Base-by-base conservation (phyloP, 352 stramenopile species). In the Aphanomyces invadans region DNA sequence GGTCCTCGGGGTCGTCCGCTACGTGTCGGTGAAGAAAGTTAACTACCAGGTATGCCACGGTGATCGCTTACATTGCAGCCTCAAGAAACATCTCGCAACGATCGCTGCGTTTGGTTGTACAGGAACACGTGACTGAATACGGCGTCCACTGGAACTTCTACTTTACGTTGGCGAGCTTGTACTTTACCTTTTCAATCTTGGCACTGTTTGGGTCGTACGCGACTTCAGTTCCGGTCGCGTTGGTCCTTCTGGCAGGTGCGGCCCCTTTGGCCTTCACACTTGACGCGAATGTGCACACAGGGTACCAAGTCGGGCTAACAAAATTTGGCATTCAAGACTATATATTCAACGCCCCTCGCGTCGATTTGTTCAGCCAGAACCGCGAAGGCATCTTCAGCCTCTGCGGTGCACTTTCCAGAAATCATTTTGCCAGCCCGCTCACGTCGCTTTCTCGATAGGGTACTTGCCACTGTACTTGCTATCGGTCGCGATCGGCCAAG, bases 121-220 rank as follows among this genome's bases (percentile, higher is more conserved):
- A 95, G 77, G 88, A 98, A 63, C 96, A 99, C 68, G 94, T 98
- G 45, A 96, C 85, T 4, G 97, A 99, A 77, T 99, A 99, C 74
- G 97, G 97, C 32, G 88, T 99, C 21, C 97, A 99, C 77, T 99
- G 97, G 97, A 99, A 99, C 77, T 99, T 99, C 71, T 99, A 99
- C 79, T 98, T 98, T 65, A 99, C 96, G 3, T 83, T 99, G 21
- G 87, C 79, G 15, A 85, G 79, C 3, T 81, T 95, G 31, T 92
- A 91, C 65, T 32, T 95, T 19, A 62, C 84, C 23, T 88, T 86
- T 57, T 86, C 76, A 10, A 61, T 81, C 19, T 71, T 96, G 19
- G 72, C 76, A 42, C 45, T 74, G 36, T 72, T 88, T 49, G 80
- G 81, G 19, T 70, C 69, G 39, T 86, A 73, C 72, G 70, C 75